phyloP scores from a whole-genome alignment of 2,329 filamentous ascomycete genomes.

The Claviceps lovelessii region DNA sequence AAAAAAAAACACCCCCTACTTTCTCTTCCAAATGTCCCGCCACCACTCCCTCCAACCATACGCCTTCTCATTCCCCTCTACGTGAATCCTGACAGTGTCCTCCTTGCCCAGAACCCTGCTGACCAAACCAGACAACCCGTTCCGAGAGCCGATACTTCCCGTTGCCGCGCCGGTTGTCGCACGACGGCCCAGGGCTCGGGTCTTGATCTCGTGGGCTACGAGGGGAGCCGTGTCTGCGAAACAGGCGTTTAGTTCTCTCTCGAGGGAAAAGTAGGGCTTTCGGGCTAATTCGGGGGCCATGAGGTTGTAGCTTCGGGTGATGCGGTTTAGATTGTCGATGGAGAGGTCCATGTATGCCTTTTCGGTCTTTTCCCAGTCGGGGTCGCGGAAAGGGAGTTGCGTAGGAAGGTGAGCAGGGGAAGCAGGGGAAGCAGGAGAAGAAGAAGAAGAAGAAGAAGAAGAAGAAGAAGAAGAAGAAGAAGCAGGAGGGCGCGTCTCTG shows the following conservation, averaged over 20 bases:
- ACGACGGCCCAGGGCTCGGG: slow-evolving; percentile 42
- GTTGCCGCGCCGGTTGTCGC: slow-evolving; percentile 23
- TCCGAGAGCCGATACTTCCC: slow-evolving; percentile 10
- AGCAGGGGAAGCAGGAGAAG: no score
- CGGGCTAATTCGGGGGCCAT: slow-evolving; percentile 87
- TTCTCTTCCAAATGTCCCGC: slow-evolving; percentile 54
- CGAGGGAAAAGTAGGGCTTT: slow-evolving; percentile 77
- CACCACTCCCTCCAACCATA: slow-evolving; percentile 87
- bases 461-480: background rate
- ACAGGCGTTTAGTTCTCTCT: slow-evolving; percentile 67
- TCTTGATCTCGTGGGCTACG: slow-evolving; percentile 56
- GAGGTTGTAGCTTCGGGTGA: slow-evolving; percentile 82
- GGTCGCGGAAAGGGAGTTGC: slow-evolving; percentile 59
- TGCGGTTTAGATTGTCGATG: slow-evolving; percentile 61
- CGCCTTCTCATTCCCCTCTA: slow-evolving; percentile 58
- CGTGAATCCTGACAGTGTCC: slow-evolving; percentile 42
- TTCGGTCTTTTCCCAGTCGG: slow-evolving; percentile 60
- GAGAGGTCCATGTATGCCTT: slow-evolving; percentile 60
- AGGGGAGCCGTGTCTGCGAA: slow-evolving; percentile 75
- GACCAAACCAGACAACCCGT: slow-evolving; percentile 37
- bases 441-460: background rate
- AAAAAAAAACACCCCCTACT: background rate
- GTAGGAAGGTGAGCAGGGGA: slow-evolving; percentile 7
- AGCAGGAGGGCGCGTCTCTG: slow-evolving; percentile 36
- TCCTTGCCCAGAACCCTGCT: slow-evolving; percentile 41